Evolutionary conservation across 441 rosid genomes (phyloP), one percentile per base, ranked within the genome.

Genomic region (Biscutella laevigata): DNA sequence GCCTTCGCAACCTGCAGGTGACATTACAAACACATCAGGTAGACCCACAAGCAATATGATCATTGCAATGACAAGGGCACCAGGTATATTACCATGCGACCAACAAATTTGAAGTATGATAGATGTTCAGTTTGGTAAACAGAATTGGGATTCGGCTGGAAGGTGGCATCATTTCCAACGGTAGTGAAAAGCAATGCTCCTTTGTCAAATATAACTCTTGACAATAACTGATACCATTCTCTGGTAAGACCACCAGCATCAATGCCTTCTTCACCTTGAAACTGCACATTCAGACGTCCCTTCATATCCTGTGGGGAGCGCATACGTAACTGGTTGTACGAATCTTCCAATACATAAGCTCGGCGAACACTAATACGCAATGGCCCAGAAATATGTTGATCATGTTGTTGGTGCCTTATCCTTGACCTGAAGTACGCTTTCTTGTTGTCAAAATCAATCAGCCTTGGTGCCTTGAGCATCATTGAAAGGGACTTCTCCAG

Each of bases 201-300:
- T 77, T 84, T 89, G 76, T 89, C 97, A 58, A 94, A 94, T 62
- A 94, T 80, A 45, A 94, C 96, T 75, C 99, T 89, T 1, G 99
- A 89, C 59, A 94, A 68, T 58, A 94, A 65, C 59, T 94, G 99
- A 81, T 94, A 94, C 99, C 97, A 94, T 70, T 94, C 99, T 66
- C 99, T 75, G 4, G 97, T 94, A 65, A 94, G 78, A 33, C 99
- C 99, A 27, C 99, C 99, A 30, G 99, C 99, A 81, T 94, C 99
- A 67, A 94, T 86, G 54, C 99, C 99, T 72, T 94, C 99, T 55
- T 94, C 99, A 64, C 96, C 97, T 76, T 89, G 99, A 73, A 94
- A 94, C 66, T 86, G 95, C 62, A 94, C 97, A 19, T 84, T 94
- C 66, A 89, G 64, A 48, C 99, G 83, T 67, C 99, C 99, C 71